A percentile compares a stretch with the other conserved stretches of the same genome.
Evolutionary conservation across 177 flowering plant genomes (phyloP).

Genomic region (Vitis hybrid): DNA sequence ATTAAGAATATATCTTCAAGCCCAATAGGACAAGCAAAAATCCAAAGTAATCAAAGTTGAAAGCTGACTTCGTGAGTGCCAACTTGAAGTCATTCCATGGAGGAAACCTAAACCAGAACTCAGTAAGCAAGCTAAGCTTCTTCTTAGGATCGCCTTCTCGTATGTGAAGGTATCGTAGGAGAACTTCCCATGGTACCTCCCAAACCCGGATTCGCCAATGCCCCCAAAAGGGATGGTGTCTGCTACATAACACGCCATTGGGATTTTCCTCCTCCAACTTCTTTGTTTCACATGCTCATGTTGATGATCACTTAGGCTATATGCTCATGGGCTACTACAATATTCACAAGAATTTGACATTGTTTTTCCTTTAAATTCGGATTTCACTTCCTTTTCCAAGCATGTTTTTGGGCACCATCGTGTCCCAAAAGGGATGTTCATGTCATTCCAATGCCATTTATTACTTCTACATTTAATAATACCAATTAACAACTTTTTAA

Average conservation of each 20-base stretch:
- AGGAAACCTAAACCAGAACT: slow-evolving; percentile 65
- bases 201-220: slow-evolving; percentile 60
- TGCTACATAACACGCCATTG: slow-evolving; percentile 17
- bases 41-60: slow-evolving; percentile 36
- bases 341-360: too few relatives aligned
- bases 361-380: too few relatives aligned
- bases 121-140: slow-evolving; percentile 44
- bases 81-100: slow-evolving; percentile 59
- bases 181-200: slow-evolving; percentile 67
- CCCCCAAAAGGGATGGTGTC: slow-evolving; percentile 68
- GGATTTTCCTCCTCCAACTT: too few relatives aligned
- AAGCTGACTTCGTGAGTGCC: slow-evolving; percentile 32
- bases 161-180: slow-evolving; percentile 61
- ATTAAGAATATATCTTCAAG: slow-evolving; percentile 25
- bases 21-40: slow-evolving; percentile 40
- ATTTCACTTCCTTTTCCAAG: too few relatives aligned
- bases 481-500: too few relatives aligned
- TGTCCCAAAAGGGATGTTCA: too few relatives aligned
- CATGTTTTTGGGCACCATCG: too few relatives aligned
- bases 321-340: too few relatives aligned
- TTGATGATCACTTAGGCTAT: too few relatives aligned
- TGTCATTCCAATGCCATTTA: too few relatives aligned
- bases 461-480: too few relatives aligned
- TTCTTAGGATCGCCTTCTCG: slow-evolving; percentile 38
- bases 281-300: too few relatives aligned